Evolutionary conservation across 345 rosid genomes (phyloP), one percentile per base, ranked within the genome.

Genomic region (Raphanus raphanistrum): DNA sequence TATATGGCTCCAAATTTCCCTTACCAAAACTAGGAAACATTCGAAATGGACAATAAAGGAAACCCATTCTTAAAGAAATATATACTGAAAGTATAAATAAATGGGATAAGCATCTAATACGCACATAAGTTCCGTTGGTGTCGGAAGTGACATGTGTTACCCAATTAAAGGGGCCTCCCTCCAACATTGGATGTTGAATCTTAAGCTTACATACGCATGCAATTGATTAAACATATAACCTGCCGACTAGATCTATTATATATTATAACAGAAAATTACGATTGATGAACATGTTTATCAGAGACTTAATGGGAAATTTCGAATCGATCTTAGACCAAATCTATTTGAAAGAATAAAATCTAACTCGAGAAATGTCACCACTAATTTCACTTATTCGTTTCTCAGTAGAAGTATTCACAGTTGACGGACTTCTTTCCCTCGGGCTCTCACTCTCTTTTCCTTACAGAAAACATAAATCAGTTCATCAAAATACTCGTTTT

Each of bases 91-190:
- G 28, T 55, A 65, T 17, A 0, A 66, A 43, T 41, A 48, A 67
- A 79, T 73, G 74, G 70, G 78, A 79, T 68, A 79, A 62, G 70
- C 78, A 73, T 73, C 64, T 59, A 67, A 66, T 61, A 67, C 35
- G 66, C 72, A 60, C 57, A 66, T 67, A 12, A 72, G 71, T 68
- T 79, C 82, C 78, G 21, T 54, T 79, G 74, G 74, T 79, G 75
- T 73, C 29, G 82, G 75, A 79, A 54, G 75, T 73, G 82, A 79
- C 82, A 68, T 73, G 74, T 79, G 74, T 73, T 65, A 1, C 63
- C 69, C 27, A 59, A 62, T 10, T 27, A 62, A 73, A 67, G 78
- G 73, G 5, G 21, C 55, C 55, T 48, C 55, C 74, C 70, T 67
- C 81, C 78, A 73, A 61, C 74, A 73, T 73, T 67, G 78, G 76